Evolutionary conservation across 1,139 yeast species (phyloP).

Genomic region (Taiozyma sp.): DNA sequence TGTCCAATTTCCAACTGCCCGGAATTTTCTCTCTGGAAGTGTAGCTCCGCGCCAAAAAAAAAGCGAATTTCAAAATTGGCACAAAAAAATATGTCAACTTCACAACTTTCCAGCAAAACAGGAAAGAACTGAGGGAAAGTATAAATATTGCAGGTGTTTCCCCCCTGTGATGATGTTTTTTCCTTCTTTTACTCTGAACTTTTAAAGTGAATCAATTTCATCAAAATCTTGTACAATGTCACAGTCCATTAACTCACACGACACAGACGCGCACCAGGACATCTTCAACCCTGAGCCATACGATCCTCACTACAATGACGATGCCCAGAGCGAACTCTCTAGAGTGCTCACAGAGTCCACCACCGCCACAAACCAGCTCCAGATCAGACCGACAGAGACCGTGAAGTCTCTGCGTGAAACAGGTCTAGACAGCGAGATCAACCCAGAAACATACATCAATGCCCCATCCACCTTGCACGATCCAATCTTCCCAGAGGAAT

Average conservation of each 20-base stretch:
- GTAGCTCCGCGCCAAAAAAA: not conserved
- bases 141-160: slow-evolving; percentile 2
- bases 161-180: not conserved
- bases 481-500: slow-evolving; percentile 88
- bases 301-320: slow-evolving; percentile 31
- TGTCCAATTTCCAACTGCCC: too few relatives aligned
- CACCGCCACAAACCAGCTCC: slow-evolving; percentile 9
- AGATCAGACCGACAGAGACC: slow-evolving; percentile 60
- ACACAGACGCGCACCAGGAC: slow-evolving; percentile 1
- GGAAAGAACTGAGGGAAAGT: not conserved
- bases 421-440: slow-evolving; percentile 55
- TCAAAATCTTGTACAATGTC: slow-evolving; percentile 9
- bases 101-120: not conserved
- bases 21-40: not conserved
- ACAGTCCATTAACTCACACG: not conserved
- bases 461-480: slow-evolving; percentile 53
- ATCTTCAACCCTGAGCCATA: slow-evolving; percentile 20
- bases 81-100: not conserved
- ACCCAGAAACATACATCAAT: slow-evolving; percentile 44
- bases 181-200: too few relatives aligned
- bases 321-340: slow-evolving; percentile 41
- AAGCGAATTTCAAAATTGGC: not conserved
- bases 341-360: slow-evolving; percentile 28
- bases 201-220: slow-evolving; percentile 6
- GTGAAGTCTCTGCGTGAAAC: slow-evolving; percentile 57